Conservation (phyloP, 768 basidiomycete species). For the Hortiboletus campestris region DNA sequence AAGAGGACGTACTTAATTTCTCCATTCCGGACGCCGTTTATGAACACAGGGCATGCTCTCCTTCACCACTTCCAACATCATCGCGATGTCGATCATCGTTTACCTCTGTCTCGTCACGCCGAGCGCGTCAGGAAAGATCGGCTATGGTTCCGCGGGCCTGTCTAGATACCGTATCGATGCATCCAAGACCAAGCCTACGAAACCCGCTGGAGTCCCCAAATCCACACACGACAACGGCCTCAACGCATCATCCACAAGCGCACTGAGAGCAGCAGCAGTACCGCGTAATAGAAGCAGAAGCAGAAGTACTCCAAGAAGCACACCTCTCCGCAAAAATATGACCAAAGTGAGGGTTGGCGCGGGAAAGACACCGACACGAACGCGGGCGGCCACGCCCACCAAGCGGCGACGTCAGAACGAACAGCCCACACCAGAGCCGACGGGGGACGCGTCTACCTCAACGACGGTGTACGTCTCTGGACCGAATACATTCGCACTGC, state of each 20-base stretch:
- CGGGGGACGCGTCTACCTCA: conserved; percentile 29
- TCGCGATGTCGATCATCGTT: conserved; percentile 11
- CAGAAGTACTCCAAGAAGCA: background rate
- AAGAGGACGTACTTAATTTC: background rate
- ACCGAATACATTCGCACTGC: conserved; percentile 33
- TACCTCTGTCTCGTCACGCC: conserved; percentile 7
- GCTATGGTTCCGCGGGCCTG: background rate
- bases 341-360: background rate
- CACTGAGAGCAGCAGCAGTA: background rate
- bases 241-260: conserved; percentile 6
- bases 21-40: background rate
- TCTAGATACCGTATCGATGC: conserved; percentile 4
- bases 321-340: background rate
- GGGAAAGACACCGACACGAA: background rate
- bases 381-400: conserved; percentile 15
- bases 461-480: conserved; percentile 38
- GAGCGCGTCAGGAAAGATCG: conserved; percentile 3
- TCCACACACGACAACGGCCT: background rate
- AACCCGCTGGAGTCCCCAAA: background rate
- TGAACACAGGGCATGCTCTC: conserved; percentile 4
- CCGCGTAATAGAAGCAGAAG: background rate
- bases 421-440: conserved; percentile 41
- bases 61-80: conserved; percentile 9
- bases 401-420: conserved; percentile 21
- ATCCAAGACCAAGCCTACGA: background rate